Percentiles rank a stretch among this genome's conserved stretches.
Conservation (phyloP, 129 eudicot species). For the Flaveria robusta region DNA sequence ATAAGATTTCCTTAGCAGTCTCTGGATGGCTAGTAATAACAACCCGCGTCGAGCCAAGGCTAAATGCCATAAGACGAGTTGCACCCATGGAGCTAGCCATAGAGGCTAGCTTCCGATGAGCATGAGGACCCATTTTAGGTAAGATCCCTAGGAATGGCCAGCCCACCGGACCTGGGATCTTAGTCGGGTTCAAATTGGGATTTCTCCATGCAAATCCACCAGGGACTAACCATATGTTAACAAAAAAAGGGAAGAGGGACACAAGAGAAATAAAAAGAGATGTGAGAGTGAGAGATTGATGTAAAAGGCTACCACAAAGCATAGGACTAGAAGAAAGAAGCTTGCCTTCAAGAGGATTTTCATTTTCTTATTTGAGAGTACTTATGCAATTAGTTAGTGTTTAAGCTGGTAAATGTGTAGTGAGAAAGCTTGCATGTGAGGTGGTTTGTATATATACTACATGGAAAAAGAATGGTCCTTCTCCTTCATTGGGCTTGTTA, state of each 20-base stretch:
- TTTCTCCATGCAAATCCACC: slow-evolving; percentile 92
- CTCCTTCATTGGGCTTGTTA: slow-evolving; percentile 33
- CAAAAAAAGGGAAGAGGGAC: slow-evolving; percentile 40
- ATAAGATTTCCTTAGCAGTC: slow-evolving; percentile 67
- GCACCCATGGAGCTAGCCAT: slow-evolving; percentile 53
- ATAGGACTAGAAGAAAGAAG: slow-evolving; percentile 38
- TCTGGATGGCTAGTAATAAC: slow-evolving; percentile 74
- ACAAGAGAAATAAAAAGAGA: slow-evolving; percentile 35
- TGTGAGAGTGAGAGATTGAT: slow-evolving; percentile 40
- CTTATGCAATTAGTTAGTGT: slow-evolving; percentile 7
- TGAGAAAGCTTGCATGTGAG: slow-evolving; percentile 51
- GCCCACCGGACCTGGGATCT: slow-evolving; percentile 54
- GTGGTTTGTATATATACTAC: slow-evolving; percentile 51
- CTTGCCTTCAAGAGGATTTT: slow-evolving; percentile 34
- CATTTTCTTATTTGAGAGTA: slow-evolving; percentile 28
- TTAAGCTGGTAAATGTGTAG: slow-evolving; percentile 35
- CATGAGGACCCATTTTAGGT: slow-evolving; percentile 59
- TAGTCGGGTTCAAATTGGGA: slow-evolving; percentile 39
- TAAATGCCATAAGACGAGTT: slow-evolving; percentile 65
- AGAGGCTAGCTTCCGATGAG: slow-evolving; percentile 67
- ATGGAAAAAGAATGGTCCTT: slow-evolving; percentile 42
- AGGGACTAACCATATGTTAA: slow-evolving; percentile 51
- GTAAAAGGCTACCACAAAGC: slow-evolving; percentile 33
- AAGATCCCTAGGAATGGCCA: slow-evolving; percentile 69
- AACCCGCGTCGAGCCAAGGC: slow-evolving; percentile 72